Evolutionary conservation across 306 rosid genomes (phyloP).

Genomic region (Inga leiocalycina): DNA sequence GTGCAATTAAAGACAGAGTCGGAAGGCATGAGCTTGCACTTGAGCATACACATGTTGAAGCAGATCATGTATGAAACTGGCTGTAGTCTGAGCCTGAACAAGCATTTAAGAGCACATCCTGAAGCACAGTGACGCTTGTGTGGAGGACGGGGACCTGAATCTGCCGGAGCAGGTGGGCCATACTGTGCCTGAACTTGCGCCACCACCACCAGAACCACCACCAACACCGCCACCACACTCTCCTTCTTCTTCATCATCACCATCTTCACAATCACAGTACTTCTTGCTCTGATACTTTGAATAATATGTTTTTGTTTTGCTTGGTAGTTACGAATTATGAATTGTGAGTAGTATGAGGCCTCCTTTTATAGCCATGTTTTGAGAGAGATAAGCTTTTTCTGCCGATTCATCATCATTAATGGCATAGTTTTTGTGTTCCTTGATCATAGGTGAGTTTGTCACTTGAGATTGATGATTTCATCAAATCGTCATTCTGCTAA

Average conservation of each 20-base stretch:
- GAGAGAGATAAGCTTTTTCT: not conserved
- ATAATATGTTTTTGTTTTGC: not conserved
- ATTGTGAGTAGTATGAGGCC: not conserved
- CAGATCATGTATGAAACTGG: not conserved
- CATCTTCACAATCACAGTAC: no score
- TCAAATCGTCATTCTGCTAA: no score
- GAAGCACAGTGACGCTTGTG: not conserved
- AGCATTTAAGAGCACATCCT: not conserved
- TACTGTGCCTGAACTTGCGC: not conserved
- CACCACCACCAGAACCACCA: not conserved
- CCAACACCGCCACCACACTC: not conserved
- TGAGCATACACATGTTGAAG: not conserved
- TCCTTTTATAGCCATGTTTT: not conserved
- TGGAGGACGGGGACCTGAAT: not conserved
- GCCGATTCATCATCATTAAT: not conserved
- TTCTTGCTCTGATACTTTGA: not conserved
- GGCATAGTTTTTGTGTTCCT: not conserved
- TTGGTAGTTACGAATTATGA: not conserved
- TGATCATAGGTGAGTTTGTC: not conserved
- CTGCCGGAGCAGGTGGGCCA: not conserved
- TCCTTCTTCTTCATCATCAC: not conserved
- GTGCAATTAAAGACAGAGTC: not conserved
- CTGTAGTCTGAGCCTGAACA: not conserved
- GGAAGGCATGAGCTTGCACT: not conserved
- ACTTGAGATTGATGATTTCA: not conserved